phyloP scores from a whole-genome alignment of 306 rosid genomes.

The Pachyrhizus erosus region DNA sequence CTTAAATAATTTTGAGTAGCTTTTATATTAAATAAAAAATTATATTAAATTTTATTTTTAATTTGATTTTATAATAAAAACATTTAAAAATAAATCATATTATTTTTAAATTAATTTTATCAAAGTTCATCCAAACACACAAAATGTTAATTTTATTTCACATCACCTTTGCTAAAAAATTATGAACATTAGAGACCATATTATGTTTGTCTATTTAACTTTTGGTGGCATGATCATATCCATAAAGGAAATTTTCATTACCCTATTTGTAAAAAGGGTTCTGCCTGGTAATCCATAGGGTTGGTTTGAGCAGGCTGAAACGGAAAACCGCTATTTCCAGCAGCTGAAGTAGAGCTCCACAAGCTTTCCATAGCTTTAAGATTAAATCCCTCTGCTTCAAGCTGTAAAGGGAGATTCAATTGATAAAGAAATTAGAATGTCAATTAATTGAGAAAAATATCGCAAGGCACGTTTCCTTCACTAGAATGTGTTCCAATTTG shows the following conservation, averaged over 20 bases:
- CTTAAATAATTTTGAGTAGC: no score
- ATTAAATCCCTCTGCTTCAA: conserved; percentile 73
- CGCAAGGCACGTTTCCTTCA: not conserved
- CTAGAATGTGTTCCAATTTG: not conserved
- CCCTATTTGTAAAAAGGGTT: conserved; percentile 87
- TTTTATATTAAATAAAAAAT: no score
- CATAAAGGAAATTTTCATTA: conserved; percentile 34
- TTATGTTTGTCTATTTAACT: not conserved
- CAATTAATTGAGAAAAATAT: not conserved
- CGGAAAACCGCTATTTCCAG: conserved; percentile 57
- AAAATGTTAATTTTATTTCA: not conserved
- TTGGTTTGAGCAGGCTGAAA: conserved; percentile 63
- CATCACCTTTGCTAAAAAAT: not conserved
- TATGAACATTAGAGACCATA: not conserved
- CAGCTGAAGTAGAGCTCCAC: conserved; percentile 62
- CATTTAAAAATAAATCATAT: no score
- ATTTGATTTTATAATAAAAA: no score
- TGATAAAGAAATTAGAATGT: not conserved
- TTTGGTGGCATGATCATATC: not conserved
- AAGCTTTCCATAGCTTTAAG: conserved; percentile 65
- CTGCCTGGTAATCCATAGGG: conserved; percentile 63
- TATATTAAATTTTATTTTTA: no score
- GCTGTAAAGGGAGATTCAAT: conserved; percentile 50
- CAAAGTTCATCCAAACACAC: no score
- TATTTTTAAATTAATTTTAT: no score